Conservation (phyloP, 495 filamentous ascomycete genomes). For the Articulospora tetracladia region DNA sequence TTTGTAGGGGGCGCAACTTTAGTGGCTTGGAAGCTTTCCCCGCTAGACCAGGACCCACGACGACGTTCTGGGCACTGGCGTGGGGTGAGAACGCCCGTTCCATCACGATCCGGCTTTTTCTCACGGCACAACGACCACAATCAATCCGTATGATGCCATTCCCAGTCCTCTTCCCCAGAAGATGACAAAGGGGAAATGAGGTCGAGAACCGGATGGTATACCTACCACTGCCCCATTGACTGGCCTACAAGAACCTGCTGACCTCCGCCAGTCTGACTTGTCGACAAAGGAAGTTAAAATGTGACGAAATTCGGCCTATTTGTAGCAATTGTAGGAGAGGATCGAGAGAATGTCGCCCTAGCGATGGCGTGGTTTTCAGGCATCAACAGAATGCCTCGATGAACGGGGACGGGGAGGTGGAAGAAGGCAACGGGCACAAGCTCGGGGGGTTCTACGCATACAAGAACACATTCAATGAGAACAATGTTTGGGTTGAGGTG, state of each 20-base stretch:
- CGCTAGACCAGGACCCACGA: no score
- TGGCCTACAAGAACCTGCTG: neutral
- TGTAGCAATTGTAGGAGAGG: constrained; percentile 54
- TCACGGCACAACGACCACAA: neutral
- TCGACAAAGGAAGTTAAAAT: constrained; percentile 53
- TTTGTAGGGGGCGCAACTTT: no score
- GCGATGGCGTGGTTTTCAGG: constrained; percentile 61
- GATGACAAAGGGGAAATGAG: constrained; percentile 25
- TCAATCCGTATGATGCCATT: neutral
- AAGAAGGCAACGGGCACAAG: constrained; percentile 34
- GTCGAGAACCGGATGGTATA: constrained; percentile 27
- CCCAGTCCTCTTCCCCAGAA: constrained; percentile 14
- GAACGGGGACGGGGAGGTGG: constrained; percentile 44
- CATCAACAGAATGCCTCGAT: constrained; percentile 73
- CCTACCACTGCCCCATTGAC: neutral
- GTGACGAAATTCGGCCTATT: constrained; percentile 47
- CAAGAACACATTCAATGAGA: constrained; percentile 61
- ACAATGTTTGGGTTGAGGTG: constrained; percentile 60
- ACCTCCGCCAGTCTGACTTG: constrained; percentile 40
- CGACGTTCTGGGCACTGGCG: no score
- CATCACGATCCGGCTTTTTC: no score
- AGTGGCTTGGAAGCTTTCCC: no score
- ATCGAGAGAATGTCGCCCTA: constrained; percentile 55
- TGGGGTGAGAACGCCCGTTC: no score
- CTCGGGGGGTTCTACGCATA: constrained; percentile 67